phyloP scores from a whole-genome alignment of 2,329 filamentous ascomycete genomes.

The Fusarium austroafricanum region DNA sequence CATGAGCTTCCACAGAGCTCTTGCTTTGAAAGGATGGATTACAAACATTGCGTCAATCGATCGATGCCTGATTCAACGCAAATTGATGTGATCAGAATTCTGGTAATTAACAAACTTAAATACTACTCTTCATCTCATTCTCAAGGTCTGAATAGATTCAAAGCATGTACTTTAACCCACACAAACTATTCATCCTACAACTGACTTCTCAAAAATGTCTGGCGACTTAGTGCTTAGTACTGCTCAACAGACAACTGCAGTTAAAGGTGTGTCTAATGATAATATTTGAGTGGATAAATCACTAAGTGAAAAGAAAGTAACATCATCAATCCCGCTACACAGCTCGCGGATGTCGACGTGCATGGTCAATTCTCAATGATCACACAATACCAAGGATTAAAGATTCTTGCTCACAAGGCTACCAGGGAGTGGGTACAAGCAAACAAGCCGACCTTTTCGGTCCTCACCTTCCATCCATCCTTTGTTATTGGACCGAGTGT shows the following conservation, averaged over 20 bases:
- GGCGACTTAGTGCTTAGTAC: slow-evolving; percentile 1
- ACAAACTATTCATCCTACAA: background rate
- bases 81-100: background rate
- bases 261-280: background rate
- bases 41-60: background rate
- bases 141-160: background rate
- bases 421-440: background rate
- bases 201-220: background rate
- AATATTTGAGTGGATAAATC: background rate
- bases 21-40: background rate
- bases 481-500: background rate
- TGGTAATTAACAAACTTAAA: background rate
- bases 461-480: background rate
- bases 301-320: background rate
- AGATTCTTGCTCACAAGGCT: background rate
- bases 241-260: background rate
- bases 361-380: background rate
- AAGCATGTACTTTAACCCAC: background rate
- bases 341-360: background rate
- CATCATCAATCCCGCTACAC: background rate
- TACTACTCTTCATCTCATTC: background rate
- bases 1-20: background rate
- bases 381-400: background rate
- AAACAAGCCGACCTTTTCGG: background rate
- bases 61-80: background rate